These are phyloP conservation scores for Penicillium italicum DNA, from an alignment of 2,329 filamentous ascomycete species.

Conservation along the genomic window DNA sequence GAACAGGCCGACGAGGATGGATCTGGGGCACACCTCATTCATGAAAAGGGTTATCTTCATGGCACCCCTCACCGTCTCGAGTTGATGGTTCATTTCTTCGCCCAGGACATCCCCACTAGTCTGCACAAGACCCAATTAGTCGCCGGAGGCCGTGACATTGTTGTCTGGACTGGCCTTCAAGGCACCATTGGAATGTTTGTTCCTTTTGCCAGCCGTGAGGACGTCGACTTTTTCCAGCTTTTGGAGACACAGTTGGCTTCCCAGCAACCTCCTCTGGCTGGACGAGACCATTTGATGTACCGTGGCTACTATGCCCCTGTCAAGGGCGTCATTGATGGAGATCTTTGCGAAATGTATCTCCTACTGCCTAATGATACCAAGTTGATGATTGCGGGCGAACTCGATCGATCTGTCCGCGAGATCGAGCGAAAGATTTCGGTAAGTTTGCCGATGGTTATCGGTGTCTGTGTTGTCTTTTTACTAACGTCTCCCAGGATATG, in stretches of 20 bases:
- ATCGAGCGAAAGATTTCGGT: constrained; percentile 93
- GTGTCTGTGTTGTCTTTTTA: not conserved
- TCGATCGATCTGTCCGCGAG: constrained; percentile 85
- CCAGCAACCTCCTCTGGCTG: constrained; percentile 83
- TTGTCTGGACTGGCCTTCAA: constrained; percentile 92
- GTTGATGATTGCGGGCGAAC: constrained; percentile 87
- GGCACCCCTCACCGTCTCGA: constrained; percentile 81
- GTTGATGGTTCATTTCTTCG: constrained; percentile 82
- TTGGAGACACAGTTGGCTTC: constrained; percentile 82
- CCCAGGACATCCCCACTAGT: constrained; percentile 87
- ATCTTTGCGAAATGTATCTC: constrained; percentile 89
- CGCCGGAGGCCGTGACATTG: constrained; percentile 82
- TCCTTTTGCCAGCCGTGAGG: constrained; percentile 85
- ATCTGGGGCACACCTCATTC: constrained; percentile 82
- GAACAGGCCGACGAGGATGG: constrained; percentile 90
- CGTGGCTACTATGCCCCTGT: constrained; percentile 93
- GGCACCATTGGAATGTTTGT: constrained; percentile 92
- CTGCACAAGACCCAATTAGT: constrained; percentile 87
- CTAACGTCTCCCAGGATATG: constrained; percentile 48
- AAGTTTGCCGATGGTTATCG: constrained; percentile 26
- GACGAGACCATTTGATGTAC: constrained; percentile 93
- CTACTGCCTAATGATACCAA: constrained; percentile 83
- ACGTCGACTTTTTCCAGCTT: constrained; percentile 96
- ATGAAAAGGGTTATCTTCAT: constrained; percentile 85
- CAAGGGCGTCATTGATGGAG: constrained; percentile 94